A percentile compares a stretch with the other conserved stretches of the same genome.
Conservation (phyloP, 2,329 filamentous ascomycete species). For the Sclerotinia subarctica region DNA sequence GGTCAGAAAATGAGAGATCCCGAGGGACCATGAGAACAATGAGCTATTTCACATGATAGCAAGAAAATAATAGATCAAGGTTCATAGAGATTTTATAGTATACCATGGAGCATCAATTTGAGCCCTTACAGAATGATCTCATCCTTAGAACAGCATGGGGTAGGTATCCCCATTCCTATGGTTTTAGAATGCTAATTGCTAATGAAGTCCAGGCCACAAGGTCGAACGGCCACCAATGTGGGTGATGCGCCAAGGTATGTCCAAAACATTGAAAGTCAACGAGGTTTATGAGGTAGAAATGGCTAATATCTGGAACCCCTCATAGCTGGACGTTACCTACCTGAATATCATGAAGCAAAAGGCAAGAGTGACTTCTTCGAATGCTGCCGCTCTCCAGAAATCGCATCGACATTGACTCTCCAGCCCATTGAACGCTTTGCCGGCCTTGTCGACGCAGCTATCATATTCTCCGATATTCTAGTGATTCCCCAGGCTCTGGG, state of each 20-base stretch:
- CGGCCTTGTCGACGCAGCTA: slow-evolving; percentile 90
- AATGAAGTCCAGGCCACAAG: slow-evolving; percentile 63
- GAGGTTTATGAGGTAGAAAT: slow-evolving; percentile 6
- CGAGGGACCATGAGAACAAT: not conserved
- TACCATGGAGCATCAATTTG: slow-evolving; percentile 67
- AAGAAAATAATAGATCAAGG: not conserved
- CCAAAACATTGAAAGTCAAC: not conserved
- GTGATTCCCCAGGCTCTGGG: slow-evolving; percentile 98
- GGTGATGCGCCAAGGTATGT: slow-evolving; percentile 95
- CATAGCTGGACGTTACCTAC: slow-evolving; percentile 89
- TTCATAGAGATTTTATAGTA: slow-evolving; percentile 6
- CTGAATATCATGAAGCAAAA: slow-evolving; percentile 96
- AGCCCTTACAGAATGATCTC: slow-evolving; percentile 87
- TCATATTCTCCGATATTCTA: slow-evolving; percentile 98
- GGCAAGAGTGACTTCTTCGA: slow-evolving; percentile 91
- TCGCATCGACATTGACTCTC: slow-evolving; percentile 88
- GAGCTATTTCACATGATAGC: too few species aligned
- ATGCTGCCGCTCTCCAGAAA: slow-evolving; percentile 89
- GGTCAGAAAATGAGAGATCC: not conserved
- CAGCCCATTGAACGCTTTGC: slow-evolving; percentile 91
- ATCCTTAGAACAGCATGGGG: slow-evolving; percentile 87
- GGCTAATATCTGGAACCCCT: not conserved
- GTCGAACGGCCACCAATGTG: slow-evolving; percentile 94
- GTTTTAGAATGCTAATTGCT: not conserved
- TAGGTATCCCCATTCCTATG: slow-evolving; percentile 39